Conservation (phyloP, 2,329 filamentous ascomycete species). For the Chrysoporthe austroafricana region DNA sequence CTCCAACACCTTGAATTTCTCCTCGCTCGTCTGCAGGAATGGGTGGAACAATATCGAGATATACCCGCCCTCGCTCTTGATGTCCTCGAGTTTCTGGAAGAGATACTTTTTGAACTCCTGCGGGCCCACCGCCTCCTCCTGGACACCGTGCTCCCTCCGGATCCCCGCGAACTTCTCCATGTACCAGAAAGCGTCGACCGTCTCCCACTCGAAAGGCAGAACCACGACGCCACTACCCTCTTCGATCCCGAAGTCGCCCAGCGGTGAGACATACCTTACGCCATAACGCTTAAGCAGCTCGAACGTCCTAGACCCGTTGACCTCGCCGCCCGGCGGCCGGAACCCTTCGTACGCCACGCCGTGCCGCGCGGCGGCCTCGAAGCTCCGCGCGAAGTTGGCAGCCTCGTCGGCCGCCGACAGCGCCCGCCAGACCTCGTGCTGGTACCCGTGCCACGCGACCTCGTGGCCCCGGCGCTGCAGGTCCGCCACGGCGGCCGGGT, state of each 20-base stretch:
- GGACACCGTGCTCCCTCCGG: slow-evolving; percentile 30
- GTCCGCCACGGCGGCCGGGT: slow-evolving; percentile 31
- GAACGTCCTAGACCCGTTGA: slow-evolving; percentile 34
- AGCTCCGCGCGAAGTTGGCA: slow-evolving; percentile 36
- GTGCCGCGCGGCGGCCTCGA: slow-evolving; percentile 23
- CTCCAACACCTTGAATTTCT: slow-evolving; percentile 35
- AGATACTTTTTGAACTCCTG: slow-evolving; percentile 31
- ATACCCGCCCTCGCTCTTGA: slow-evolving; percentile 30
- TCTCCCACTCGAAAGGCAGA: slow-evolving; percentile 38
- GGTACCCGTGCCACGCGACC: slow-evolving; percentile 39
- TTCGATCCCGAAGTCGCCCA: slow-evolving; percentile 32
- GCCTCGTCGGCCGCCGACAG: slow-evolving; percentile 28
- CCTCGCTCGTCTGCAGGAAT: slow-evolving; percentile 35
- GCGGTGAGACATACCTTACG: slow-evolving; percentile 36
- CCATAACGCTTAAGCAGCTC: slow-evolving; percentile 31
- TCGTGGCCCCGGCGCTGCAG: slow-evolving; percentile 34
- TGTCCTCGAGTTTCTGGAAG: slow-evolving; percentile 32
- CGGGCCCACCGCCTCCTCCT: slow-evolving; percentile 28
- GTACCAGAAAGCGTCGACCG: slow-evolving; percentile 39
- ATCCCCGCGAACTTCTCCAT: slow-evolving; percentile 37
- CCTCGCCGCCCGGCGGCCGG: slow-evolving; percentile 35
- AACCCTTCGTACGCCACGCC: slow-evolving; percentile 35
- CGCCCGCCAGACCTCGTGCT: slow-evolving; percentile 36
- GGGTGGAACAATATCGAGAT: slow-evolving; percentile 38
- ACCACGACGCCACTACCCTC: slow-evolving; percentile 31